A percentile compares a stretch with the other conserved stretches of the same genome.
Evolutionary conservation across 441 rosid species (phyloP).

Genomic region (Theobroma grandiflorum): DNA sequence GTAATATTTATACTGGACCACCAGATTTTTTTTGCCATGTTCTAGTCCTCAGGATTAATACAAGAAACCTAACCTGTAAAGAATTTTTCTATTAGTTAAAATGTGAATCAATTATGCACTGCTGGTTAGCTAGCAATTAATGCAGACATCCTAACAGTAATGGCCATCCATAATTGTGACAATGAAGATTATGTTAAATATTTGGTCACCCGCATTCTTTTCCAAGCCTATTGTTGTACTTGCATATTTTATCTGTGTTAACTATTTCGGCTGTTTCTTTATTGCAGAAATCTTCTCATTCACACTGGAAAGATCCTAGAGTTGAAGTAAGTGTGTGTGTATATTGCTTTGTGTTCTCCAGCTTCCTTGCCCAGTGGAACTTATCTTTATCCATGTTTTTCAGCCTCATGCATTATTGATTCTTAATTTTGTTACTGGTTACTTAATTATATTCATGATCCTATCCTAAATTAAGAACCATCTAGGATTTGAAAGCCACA

Average conservation of each 20-base stretch:
- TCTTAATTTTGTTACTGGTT: background rate
- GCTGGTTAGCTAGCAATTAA: background rate
- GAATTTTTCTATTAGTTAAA: background rate
- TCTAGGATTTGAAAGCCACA: background rate
- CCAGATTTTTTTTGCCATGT: background rate
- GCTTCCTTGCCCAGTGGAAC: background rate
- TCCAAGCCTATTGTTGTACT: background rate
- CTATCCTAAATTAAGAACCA: background rate
- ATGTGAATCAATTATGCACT: background rate
- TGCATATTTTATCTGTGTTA: background rate
- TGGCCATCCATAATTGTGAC: background rate
- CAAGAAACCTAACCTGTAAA: background rate
- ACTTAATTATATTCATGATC: background rate
- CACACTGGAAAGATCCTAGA: constrained; percentile 49
- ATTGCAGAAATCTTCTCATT: constrained; percentile 40
- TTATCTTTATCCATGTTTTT: constrained; percentile 1
- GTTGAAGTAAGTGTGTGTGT: constrained; percentile 50
- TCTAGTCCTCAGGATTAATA: background rate
- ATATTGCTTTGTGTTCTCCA: background rate
- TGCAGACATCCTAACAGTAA: too few species aligned
- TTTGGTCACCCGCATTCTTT: background rate
- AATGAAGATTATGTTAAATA: too few species aligned
- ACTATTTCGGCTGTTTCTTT: background rate
- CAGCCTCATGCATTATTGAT: background rate
- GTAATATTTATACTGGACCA: background rate